Evolutionary conservation across 164 flowering plant genomes (phyloP).

Genomic region (Echeveria elegans): DNA sequence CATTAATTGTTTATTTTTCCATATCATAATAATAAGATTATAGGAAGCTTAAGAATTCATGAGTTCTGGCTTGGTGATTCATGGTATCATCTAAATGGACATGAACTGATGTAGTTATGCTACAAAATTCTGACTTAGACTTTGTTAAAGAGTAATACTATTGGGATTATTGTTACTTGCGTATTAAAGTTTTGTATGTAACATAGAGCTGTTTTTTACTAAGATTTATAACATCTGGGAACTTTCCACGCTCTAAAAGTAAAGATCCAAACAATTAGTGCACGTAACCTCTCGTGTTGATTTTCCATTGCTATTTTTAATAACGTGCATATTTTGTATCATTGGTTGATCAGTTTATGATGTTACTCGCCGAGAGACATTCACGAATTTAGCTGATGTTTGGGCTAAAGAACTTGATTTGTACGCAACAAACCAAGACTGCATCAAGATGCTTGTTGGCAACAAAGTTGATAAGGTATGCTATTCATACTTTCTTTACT

Average conservation of each 20-base stretch:
- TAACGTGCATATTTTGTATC: background rate
- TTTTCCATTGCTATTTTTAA: background rate
- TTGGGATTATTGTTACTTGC: background rate
- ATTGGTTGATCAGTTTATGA: constrained; percentile 48
- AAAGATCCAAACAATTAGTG: too few species aligned
- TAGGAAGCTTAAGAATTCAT: background rate
- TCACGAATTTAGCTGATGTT: constrained; percentile 70
- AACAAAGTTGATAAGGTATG: constrained; percentile 82
- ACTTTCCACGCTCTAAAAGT: too few species aligned
- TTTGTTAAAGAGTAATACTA: background rate
- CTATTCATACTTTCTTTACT: background rate
- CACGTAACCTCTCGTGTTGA: background rate
- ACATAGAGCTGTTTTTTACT: background rate
- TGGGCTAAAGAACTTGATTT: constrained; percentile 83
- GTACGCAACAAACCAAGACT: constrained; percentile 77
- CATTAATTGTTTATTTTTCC: background rate
- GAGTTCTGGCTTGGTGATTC: background rate
- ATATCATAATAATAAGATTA: background rate
- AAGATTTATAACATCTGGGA: too few species aligned
- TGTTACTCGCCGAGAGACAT: constrained; percentile 76
- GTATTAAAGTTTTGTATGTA: background rate
- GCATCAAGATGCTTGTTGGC: constrained; percentile 90
- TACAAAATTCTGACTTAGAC: background rate
- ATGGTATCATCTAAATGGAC: background rate
- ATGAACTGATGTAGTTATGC: background rate